These are phyloP conservation scores for Nakazawaea sp. DNA, from an alignment of 805 yeast species.

Conservation along the genomic window DNA sequence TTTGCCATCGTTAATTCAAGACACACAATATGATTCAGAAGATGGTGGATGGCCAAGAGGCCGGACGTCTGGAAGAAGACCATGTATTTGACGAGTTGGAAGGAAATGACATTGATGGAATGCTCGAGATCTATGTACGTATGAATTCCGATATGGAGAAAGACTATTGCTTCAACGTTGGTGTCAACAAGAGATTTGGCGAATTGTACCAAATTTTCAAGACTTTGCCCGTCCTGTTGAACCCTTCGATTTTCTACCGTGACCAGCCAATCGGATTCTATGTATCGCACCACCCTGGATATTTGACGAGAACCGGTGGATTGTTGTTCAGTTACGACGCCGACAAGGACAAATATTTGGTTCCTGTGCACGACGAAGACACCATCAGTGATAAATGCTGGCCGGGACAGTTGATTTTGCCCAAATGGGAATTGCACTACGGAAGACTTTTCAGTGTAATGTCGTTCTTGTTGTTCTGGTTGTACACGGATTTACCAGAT, in stretches of 20 bases:
- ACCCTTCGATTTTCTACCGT: constrained; percentile 74
- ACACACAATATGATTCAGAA: constrained; percentile 1
- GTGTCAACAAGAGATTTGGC: constrained; percentile 48
- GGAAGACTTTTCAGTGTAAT: constrained; percentile 32
- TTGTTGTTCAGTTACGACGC: constrained; percentile 62
- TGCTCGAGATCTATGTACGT: constrained; percentile 57
- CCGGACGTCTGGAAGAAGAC: constrained; percentile 3
- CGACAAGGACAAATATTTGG: constrained; percentile 34
- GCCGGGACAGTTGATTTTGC: constrained; percentile 88
- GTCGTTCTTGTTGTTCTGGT: constrained; percentile 54
- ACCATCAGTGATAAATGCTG: constrained; percentile 55
- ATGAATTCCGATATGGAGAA: constrained; percentile 80
- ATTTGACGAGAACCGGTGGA: constrained; percentile 77
- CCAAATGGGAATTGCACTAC: constrained; percentile 53
- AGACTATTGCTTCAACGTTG: constrained; percentile 85
- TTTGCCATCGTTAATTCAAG: no score
- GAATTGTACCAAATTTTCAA: constrained; percentile 57
- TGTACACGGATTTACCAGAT: constrained; percentile 92
- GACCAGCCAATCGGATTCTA: constrained; percentile 57
- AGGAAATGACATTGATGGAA: constrained; percentile 11
- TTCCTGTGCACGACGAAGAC: constrained; percentile 41
- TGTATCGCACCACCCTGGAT: constrained; percentile 67
- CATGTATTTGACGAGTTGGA: constrained; percentile 10
- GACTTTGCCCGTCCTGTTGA: constrained; percentile 62
- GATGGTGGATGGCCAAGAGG: constrained; percentile 2